Evolutionary conservation across 495 filamentous ascomycete species (phyloP), one percentile per base, ranked within the genome.

Genomic region (Neurospora sp.): DNA sequence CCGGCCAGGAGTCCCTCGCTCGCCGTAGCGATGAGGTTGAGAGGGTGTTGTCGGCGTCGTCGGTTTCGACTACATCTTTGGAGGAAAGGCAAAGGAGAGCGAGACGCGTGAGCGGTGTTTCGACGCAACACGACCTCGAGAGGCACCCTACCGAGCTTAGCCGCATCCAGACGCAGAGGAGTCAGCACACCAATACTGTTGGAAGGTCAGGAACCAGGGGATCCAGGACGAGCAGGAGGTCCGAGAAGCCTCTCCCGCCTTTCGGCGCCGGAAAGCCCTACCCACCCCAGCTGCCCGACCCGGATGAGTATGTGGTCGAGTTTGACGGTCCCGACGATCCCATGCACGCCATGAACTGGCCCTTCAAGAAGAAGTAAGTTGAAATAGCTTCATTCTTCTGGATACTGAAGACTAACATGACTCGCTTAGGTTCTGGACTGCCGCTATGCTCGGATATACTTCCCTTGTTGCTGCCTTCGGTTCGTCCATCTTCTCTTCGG

Each of bases 301-400:
- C 86, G 75, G 94, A 96, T 76, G 89, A 91, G 72, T 97, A 96
- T 83, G 92, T 96, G 2, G 94, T 97, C 20, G 94, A 95, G 75
- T 97, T 96, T 74, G 88, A 90, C 69, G 92, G 93, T 0, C 89
- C 87, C 2, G 86, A 93, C 74, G 93, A 97, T 79, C 93, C 92
- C 11, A 76, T 91, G 59, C 91, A 97, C 80, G 91, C 93, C 0
- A 90, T 92, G 80, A 97, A 97, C 80, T 97, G 94, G 94, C 84
- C 91, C 0, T 77, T 91, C 37, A 86, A 77, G 73, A 93, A 91
- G 82, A 96, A 96, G 90, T 92, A 80, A 70, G 88, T 78, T 27
- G 14, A 38, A 68, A 84, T 16, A 37, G 39, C 12, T 22, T 12
- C 31, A 35, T 5, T 35, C 31, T 35, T 35, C 31, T 5, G 31